Evolutionary conservation across 441 rosid genomes (phyloP), one percentile per base, ranked within the genome.

Genomic region (Capsella rubella): DNA sequence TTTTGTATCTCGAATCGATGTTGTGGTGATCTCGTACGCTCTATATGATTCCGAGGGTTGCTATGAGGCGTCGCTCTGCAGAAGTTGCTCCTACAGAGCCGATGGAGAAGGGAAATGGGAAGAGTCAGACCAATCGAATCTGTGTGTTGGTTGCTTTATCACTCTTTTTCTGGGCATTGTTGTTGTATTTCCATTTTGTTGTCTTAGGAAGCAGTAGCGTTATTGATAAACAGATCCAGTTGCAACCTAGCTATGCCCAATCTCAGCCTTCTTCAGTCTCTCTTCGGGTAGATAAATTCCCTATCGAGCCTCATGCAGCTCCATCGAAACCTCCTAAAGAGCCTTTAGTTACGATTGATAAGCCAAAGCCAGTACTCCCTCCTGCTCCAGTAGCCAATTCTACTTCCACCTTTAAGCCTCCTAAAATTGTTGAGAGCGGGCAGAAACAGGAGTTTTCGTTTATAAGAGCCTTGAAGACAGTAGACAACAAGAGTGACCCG

Each of bases 401-500:
- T 55, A 31, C 13, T 27, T 27, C 59, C 32, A 51, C 64, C 8
- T 47, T 68, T 42, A 37, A 75, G 21, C 68, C 64, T 0, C 69
- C 75, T 35, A 35, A 7, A 29, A 8, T 75, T 32, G 67, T 42
- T 0, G 77, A 83, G 61, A 50, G 16, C 15, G 11, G 8, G 29
- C 2, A 61, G 52, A 42, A 18, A 34, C 82, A 82, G 64, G 77
- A 59, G 70, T 92, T 83, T 74, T 84, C 87, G 8, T 95, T 95
- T 72, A 72, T 79, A 77, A 85, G 80, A 76, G 98, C 99, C 1
- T 81, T 92, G 85, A 86, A 87, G 79, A 90, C 95, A 13, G 31
- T 83, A 16, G 95, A 92, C 25, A 95, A 95, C 82, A 87, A 84
- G 82, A 95, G 91, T 43, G 98, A 95, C 82, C 93, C 95, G 0